These are phyloP conservation scores for Paraphaeosphaeria sporulosa DNA, from an alignment of 2,329 filamentous ascomycete species.

Conservation along the genomic window DNA sequence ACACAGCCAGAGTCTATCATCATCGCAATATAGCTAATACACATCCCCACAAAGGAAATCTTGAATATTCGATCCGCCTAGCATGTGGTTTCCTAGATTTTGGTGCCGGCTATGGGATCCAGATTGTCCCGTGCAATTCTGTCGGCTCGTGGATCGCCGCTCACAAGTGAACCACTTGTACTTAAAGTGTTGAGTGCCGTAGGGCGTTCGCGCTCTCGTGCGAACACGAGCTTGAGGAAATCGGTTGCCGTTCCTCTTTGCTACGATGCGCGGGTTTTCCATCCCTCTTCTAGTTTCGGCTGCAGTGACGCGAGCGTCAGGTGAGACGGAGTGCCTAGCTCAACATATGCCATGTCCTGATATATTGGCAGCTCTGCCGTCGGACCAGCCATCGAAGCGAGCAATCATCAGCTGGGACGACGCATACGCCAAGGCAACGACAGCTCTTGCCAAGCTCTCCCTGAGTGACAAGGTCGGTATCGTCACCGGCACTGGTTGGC, in stretches of 20 bases:
- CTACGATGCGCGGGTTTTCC: constrained; percentile 37
- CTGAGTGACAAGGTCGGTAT: constrained; percentile 51
- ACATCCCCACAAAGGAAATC: constrained; percentile 2
- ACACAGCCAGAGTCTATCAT: constrained; percentile 18
- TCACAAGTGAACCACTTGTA: constrained; percentile 21
- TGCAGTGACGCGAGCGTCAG: constrained; percentile 29
- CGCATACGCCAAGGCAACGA: constrained; percentile 50
- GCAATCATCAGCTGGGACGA: constrained; percentile 45
- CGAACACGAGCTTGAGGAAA: constrained; percentile 8
- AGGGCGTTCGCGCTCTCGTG: constrained; percentile 2
- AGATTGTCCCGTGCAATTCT: constrained; percentile 25
- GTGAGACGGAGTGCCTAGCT: constrained; percentile 15
- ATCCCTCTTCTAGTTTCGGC: constrained; percentile 34
- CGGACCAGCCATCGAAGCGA: constrained; percentile 29
- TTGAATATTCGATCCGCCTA: constrained; percentile 7
- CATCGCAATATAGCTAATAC: constrained; percentile 33
- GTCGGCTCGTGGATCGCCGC: constrained; percentile 19
- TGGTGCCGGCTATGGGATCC: constrained; percentile 27
- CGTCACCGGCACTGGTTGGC: constrained; percentile 47
- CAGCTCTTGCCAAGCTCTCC: constrained; percentile 50
- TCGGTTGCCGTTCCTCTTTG: constrained; percentile 4
- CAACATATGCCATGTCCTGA: constrained; percentile 8
- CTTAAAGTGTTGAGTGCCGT: constrained; percentile 29
- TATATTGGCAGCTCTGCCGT: constrained; percentile 29
- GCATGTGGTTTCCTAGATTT: constrained; percentile 14